Evolutionary conservation across 106 monocot genomes (phyloP).

Genomic region (Allium cepa): DNA sequence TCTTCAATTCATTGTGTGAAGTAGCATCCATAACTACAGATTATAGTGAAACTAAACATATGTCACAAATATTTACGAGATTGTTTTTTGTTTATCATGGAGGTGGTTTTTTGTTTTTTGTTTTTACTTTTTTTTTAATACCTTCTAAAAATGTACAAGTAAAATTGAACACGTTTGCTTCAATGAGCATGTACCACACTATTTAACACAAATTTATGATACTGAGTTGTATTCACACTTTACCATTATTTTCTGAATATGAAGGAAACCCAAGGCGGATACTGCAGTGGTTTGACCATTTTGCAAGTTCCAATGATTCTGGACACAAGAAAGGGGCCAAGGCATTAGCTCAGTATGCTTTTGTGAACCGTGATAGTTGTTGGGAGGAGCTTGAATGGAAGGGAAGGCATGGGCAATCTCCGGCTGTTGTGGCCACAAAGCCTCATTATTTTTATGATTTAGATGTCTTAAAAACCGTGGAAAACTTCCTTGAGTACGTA

Average conservation of each 20-base stretch:
- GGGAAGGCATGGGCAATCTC: constrained; percentile 91
- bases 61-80: no score
- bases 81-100: no score
- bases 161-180: no score
- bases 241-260: neutral
- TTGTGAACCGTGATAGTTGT: constrained; percentile 76
- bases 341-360: constrained; percentile 79
- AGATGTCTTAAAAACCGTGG: constrained; percentile 73
- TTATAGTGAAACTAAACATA: no score
- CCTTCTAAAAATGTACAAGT: no score
- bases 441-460: constrained; percentile 91
- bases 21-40: no score
- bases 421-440: constrained; percentile 93
- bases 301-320: constrained; percentile 59
- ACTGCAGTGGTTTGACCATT: constrained; percentile 91
- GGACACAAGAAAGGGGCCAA: constrained; percentile 77
- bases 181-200: no score
- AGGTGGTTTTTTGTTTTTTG: no score
- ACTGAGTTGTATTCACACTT: no score
- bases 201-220: no score
- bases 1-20: no score
- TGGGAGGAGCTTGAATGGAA: constrained; percentile 99
- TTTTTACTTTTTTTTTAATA: no score
- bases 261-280: constrained; percentile 65
- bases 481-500: constrained; percentile 90